Evolutionary conservation across 768 basidiomycete species (phyloP).

Genomic region (Tylopilus felleus): DNA sequence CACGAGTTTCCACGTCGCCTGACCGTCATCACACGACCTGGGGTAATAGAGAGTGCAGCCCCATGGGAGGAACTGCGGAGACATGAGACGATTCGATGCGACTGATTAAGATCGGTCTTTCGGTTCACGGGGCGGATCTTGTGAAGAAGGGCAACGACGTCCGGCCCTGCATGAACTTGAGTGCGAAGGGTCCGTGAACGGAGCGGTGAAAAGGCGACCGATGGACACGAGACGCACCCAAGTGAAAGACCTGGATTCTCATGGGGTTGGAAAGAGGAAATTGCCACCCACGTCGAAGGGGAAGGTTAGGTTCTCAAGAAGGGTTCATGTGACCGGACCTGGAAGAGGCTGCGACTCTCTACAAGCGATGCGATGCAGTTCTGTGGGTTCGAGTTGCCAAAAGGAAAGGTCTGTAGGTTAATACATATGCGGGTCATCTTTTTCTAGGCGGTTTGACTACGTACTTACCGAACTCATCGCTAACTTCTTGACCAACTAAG

Average conservation of each 20-base stretch:
- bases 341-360: constrained; percentile 1
- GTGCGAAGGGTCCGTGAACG: constrained; percentile 8
- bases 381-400: neutral
- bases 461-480: too few relatives aligned
- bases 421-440: neutral
- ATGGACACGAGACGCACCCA: constrained; percentile 4
- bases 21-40: constrained; percentile 28
- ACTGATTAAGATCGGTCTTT: constrained; percentile 14
- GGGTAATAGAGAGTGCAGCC: constrained; percentile 28
- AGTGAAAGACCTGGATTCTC: constrained; percentile 17
- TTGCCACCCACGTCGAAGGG: constrained; percentile 2
- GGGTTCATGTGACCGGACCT: constrained; percentile 14
- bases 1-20: constrained; percentile 3
- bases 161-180: neutral
- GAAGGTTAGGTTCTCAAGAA: constrained; percentile 11
- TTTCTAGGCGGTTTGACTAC: neutral
- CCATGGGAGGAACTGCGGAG: constrained; percentile 25
- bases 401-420: neutral
- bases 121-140: constrained; percentile 22
- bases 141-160: constrained; percentile 25
- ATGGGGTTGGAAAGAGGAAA: constrained; percentile 6
- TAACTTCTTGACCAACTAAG: too few relatives aligned
- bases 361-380: constrained; percentile 1
- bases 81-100: constrained; percentile 4
- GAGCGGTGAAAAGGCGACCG: constrained; percentile 16